Conservation (phyloP, 805 yeast genomes). For the Suhomyces sp. region DNA sequence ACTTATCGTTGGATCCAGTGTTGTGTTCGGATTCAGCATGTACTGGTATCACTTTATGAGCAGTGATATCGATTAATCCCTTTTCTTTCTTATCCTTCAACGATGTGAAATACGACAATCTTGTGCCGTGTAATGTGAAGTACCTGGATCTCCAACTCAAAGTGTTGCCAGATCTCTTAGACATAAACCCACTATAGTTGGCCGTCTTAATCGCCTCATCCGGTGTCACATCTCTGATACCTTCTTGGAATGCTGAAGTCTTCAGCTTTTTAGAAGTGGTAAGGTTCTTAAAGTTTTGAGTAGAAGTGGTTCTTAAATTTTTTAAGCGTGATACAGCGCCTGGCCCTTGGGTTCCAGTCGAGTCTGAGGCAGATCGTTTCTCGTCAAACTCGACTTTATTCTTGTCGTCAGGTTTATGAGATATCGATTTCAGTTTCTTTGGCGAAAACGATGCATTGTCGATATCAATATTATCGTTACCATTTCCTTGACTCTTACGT, state of each 20-base stretch:
- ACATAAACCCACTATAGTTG: constrained; percentile 90
- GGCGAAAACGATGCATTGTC: constrained; percentile 36
- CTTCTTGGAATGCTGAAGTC: constrained; percentile 84
- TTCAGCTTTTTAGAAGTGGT: constrained; percentile 53
- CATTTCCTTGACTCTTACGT: constrained; percentile 3
- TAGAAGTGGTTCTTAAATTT: constrained; percentile 51
- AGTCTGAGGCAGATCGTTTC: constrained; percentile 37
- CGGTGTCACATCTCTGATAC: constrained; percentile 73
- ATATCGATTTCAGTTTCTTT: constrained; percentile 26
- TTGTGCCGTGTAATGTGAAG: constrained; percentile 86
- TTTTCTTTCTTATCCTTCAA: constrained; percentile 79
- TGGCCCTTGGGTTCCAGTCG: constrained; percentile 16
- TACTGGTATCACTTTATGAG: constrained; percentile 84
- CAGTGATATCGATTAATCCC: constrained; percentile 93
- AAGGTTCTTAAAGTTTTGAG: constrained; percentile 47
- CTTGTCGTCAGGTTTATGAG: constrained; percentile 24
- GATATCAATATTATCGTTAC: constrained; percentile 23
- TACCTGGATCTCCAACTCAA: constrained; percentile 87
- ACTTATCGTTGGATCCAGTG: constrained; percentile 76
- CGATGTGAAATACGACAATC: constrained; percentile 82
- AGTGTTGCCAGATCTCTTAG: constrained; percentile 76
- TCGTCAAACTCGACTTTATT: constrained; percentile 32
- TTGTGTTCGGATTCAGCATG: constrained; percentile 33
- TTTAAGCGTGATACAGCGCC: constrained; percentile 41
- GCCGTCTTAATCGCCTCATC: constrained; percentile 75